Evolutionary conservation across 164 flowering plant genomes (phyloP).

Genomic region (Dillenia turbinata): DNA sequence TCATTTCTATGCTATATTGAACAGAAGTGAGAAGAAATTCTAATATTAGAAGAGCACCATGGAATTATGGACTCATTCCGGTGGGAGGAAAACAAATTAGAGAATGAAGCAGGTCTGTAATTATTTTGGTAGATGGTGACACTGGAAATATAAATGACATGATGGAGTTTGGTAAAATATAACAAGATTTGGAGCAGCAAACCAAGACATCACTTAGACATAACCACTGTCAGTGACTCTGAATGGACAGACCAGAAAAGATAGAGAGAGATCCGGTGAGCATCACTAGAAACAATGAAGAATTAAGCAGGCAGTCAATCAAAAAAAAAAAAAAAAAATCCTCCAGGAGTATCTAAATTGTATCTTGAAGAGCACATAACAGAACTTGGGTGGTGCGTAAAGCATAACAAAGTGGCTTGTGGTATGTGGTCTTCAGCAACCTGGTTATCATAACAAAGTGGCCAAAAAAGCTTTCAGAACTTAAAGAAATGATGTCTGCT

Average conservation of each 20-base stretch:
- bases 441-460: slow-evolving; percentile 28
- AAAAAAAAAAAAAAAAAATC: slow-evolving; percentile 27
- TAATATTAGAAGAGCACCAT: too few relatives aligned
- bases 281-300: background rate
- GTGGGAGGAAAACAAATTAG: too few relatives aligned
- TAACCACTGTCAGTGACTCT: slow-evolving; percentile 39
- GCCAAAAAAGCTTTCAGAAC: background rate
- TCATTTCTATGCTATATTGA: too few relatives aligned
- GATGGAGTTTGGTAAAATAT: too few relatives aligned
- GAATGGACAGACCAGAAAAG: slow-evolving; percentile 42
- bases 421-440: slow-evolving; percentile 88
- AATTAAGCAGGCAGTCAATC: background rate
- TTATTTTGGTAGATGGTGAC: too few relatives aligned
- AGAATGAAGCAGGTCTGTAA: too few relatives aligned
- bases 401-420: slow-evolving; percentile 96
- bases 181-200: too few relatives aligned
- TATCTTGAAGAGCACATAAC: slow-evolving; percentile 87
- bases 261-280: background rate
- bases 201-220: too few relatives aligned
- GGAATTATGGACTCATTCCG: too few relatives aligned
- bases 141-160: too few relatives aligned
- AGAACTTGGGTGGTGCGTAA: slow-evolving; percentile 96
- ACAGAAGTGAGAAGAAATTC: too few relatives aligned
- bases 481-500: too few relatives aligned
- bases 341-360: slow-evolving; percentile 68